phyloP scores from a whole-genome alignment of 2,329 filamentous ascomycete species.

The Alternaria angustiovoidea region DNA sequence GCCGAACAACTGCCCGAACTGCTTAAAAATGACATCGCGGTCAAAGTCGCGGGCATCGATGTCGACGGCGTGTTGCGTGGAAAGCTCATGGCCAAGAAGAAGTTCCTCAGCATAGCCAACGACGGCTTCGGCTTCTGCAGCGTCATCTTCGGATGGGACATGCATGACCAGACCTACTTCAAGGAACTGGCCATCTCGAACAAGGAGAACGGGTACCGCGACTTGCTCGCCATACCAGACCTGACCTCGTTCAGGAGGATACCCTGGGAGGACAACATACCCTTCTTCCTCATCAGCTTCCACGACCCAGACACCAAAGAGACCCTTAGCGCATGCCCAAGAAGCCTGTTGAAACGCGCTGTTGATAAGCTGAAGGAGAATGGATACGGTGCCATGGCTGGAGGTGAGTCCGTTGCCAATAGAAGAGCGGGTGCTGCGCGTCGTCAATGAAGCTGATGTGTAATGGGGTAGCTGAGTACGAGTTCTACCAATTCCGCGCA shows the following conservation, averaged over 20 bases:
- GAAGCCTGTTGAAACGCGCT: slow-evolving; percentile 75
- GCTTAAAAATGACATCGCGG: slow-evolving; percentile 74
- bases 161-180: slow-evolving; percentile 92
- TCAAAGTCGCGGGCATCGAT: slow-evolving; percentile 89
- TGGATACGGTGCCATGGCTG: slow-evolving; percentile 86
- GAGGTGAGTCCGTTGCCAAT: slow-evolving; percentile 66
- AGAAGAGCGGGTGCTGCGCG: slow-evolving; percentile 23
- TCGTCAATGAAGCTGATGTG: slow-evolving; percentile 29
- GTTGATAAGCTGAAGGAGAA: slow-evolving; percentile 71
- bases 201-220: slow-evolving; percentile 87
- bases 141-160: slow-evolving; percentile 95
- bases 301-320: slow-evolving; percentile 77
- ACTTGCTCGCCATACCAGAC: slow-evolving; percentile 84
- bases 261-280: slow-evolving; percentile 87
- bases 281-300: slow-evolving; percentile 86
- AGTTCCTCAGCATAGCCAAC: slow-evolving; percentile 84
- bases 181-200: slow-evolving; percentile 87
- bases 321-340: slow-evolving; percentile 79
- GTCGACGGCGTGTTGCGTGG: slow-evolving; percentile 87
- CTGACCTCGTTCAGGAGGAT: slow-evolving; percentile 80
- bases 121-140: slow-evolving; percentile 93
- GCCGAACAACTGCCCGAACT: slow-evolving; percentile 70
- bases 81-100: slow-evolving; percentile 91
- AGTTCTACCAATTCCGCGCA: slow-evolving; percentile 89
- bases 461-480: slow-evolving; percentile 78